phyloP scores from a whole-genome alignment of 2,329 filamentous ascomycete species.

The Septoria petroselini region DNA sequence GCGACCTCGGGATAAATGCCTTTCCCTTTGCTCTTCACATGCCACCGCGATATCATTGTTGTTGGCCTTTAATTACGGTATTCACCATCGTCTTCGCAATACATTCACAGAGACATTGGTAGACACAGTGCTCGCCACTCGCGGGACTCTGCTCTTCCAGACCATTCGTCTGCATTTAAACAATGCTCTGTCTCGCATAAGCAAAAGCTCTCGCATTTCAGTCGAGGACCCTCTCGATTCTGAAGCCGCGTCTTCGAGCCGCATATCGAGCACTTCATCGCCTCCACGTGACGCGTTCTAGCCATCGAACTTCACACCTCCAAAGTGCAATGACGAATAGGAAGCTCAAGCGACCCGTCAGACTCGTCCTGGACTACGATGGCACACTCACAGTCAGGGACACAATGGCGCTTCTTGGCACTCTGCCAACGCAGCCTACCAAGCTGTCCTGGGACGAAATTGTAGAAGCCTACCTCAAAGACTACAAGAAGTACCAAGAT shows the following conservation, averaged over 20 bases:
- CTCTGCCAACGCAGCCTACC: conserved; percentile 35
- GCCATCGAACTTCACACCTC: not conserved
- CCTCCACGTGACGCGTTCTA: conserved; percentile 6
- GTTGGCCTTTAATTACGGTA: no score
- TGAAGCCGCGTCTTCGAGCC: conserved; percentile 9
- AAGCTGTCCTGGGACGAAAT: conserved; percentile 38
- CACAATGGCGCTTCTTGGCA: conserved; percentile 45
- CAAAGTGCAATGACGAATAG: conserved; percentile 12
- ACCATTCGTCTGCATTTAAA: not conserved
- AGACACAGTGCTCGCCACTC: not conserved
- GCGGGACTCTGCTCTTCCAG: not conserved
- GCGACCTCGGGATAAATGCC: no score
- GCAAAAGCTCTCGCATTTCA: not conserved
- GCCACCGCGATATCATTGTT: no score
- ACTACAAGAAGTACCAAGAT: conserved; percentile 39
- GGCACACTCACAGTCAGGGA: conserved; percentile 48
- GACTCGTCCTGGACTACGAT: conserved; percentile 47
- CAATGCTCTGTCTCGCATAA: not conserved
- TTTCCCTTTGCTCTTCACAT: not conserved
- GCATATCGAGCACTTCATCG: conserved; percentile 6
- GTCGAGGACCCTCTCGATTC: conserved; percentile 10
- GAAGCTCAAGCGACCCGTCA: conserved; percentile 19
- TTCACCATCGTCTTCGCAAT: no score
- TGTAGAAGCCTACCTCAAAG: conserved; percentile 43
- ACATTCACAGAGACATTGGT: no score